Evolutionary conservation across 371 early-diverging fungal genomes (phyloP).

Genomic region (Lichtheimia corymbifera): DNA sequence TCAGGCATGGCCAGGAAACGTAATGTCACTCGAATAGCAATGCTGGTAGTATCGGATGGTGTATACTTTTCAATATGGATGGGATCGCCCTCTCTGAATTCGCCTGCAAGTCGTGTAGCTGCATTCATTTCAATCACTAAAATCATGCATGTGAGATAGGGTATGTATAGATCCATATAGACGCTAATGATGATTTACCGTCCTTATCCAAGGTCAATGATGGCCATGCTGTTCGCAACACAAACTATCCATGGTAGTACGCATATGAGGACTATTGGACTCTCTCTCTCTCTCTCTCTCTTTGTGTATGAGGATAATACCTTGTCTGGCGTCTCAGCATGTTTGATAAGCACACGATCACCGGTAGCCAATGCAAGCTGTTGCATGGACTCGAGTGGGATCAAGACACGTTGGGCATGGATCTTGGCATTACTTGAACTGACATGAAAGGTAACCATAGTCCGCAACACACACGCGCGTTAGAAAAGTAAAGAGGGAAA

Average conservation of each 20-base stretch:
- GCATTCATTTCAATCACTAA: conserved; percentile 39
- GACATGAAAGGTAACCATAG: too few species aligned
- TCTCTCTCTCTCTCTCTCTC: too few species aligned
- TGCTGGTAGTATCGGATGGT: background rate
- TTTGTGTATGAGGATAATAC: background rate
- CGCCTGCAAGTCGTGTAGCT: conserved; percentile 35
- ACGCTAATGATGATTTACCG: background rate
- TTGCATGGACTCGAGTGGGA: conserved; percentile 56
- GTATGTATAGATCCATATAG: too few species aligned
- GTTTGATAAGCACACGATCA: conserved; percentile 48
- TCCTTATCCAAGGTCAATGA: conserved; percentile 29
- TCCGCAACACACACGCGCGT: too few species aligned
- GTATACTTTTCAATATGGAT: conserved; percentile 13
- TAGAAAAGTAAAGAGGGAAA: too few species aligned
- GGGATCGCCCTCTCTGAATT: conserved; percentile 36
- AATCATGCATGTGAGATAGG: background rate
- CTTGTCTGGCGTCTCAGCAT: conserved; percentile 14
- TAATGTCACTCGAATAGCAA: conserved; percentile 5
- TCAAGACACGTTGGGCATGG: conserved; percentile 24
- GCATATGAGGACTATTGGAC: background rate
- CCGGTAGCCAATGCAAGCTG: conserved; percentile 45
- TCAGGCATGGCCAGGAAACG: background rate
- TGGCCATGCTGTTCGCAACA: conserved; percentile 53
- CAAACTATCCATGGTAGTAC: conserved; percentile 20
- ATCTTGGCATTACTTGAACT: too few species aligned